Base-by-base conservation (phyloP, 2,329 filamentous ascomycete species). In the Penicillium hordei region DNA sequence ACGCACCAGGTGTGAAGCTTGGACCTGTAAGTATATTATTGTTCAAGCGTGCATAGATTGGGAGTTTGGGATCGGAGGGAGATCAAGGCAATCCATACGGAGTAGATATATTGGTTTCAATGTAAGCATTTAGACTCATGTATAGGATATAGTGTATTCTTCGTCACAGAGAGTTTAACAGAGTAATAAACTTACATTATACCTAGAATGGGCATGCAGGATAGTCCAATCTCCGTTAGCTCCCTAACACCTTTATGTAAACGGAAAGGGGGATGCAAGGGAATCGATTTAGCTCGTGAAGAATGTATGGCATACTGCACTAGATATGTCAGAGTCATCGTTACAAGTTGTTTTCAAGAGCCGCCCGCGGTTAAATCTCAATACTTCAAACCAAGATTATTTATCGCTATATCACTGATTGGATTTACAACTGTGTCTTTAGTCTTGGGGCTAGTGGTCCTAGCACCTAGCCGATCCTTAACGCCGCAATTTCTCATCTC, bases 381-480 rank as follows among this genome's bases (percentile, higher is more conserved):
- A 46, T 9, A 25, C 15, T 36, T 46, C 29, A 23, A 39, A 17
- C 27, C 29, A 17, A 31, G 10, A 36, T n/a, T 10, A 36, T n/a
- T 21, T 43, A 38, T 33, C 15, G 34, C 34, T 33, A 13, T 34
- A 13, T 25, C 21, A 29, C 21, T 46, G 40, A 44, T 23, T 40
- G 38, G 27, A 45, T 52, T 48, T 34, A 36, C 38, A 21, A 34
- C 19, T 27, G 40, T 36, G 55, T 48, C 34, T 57, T 53, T 17
- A 57, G 34, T 57, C 21, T 21, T 52, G 46, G 39, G 33, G 27
- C 29, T 57, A 53, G 49, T 53, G 55, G 36, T 36, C 42, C 31
- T 43, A 57, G 49, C 29, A 53, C 42, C 21, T 12, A 52, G 48
- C 49, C 55, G 55, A 57, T 57, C 55, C 36, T 27, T 19, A 56